Conservation (phyloP, 306 rosid species). For the Cucurbita pepo region DNA sequence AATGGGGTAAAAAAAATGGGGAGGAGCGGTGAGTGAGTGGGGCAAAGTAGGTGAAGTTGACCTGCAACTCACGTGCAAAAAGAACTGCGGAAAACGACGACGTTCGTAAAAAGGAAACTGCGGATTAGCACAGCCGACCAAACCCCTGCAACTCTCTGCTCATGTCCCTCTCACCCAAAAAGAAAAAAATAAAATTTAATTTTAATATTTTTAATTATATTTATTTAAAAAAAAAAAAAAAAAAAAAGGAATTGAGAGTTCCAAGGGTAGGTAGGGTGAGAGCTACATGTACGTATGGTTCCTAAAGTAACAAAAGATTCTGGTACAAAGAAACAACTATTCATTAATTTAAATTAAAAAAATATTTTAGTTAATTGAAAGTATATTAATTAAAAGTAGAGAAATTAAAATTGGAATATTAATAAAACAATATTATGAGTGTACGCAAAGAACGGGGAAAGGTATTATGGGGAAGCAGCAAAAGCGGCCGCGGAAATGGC, state of each 20-base stretch:
- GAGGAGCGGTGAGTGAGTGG: constrained; percentile 1
- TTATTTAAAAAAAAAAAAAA: not conserved
- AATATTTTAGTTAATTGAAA: too few relatives aligned
- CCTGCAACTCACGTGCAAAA: constrained; percentile 7
- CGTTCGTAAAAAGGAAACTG: constrained; percentile 2
- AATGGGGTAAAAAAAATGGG: not conserved
- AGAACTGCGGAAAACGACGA: not conserved
- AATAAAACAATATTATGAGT: not conserved
- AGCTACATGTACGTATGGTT: not conserved
- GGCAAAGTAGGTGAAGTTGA: not conserved
- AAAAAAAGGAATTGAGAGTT: not conserved
- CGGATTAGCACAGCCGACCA: constrained; percentile 3
- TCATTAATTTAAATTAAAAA: too few relatives aligned
- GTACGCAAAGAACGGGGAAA: not conserved
- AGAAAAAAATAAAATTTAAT: not conserved
- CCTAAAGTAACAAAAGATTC: not conserved
- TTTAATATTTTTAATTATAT: too few relatives aligned
- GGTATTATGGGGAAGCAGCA: not conserved
- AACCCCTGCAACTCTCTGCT: constrained; percentile 3
- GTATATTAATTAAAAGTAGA: too few relatives aligned
- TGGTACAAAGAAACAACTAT: not conserved
- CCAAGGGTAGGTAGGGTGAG: not conserved
- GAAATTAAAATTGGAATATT: too few relatives aligned
- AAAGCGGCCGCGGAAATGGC: constrained; percentile 10
- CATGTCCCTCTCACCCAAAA: not conserved